Conservation (phyloP, 768 basidiomycete species). For the Dioszegia hungarica region DNA sequence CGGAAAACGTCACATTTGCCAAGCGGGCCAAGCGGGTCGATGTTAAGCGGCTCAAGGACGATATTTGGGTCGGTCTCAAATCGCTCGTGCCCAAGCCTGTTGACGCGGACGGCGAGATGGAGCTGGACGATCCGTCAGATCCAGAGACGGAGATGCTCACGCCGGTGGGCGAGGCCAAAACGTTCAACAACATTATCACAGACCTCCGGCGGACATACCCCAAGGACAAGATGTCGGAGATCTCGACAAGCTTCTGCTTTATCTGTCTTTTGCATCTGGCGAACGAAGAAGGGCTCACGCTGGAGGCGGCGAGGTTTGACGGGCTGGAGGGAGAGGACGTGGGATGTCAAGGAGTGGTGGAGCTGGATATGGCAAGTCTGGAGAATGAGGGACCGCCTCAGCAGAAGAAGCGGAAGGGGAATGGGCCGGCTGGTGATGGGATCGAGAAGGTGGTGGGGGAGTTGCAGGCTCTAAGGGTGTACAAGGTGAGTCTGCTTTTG, state of each 20-base stretch:
- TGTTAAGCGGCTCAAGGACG: slow-evolving; percentile 92
- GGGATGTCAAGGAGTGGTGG: slow-evolving; percentile 34
- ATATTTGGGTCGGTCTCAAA: slow-evolving; percentile 90
- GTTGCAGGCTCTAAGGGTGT: slow-evolving; percentile 44
- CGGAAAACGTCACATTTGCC: slow-evolving; percentile 87
- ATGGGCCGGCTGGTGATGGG: slow-evolving; percentile 18
- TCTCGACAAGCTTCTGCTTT: slow-evolving; percentile 98
- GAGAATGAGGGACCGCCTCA: neutral
- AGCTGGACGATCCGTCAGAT: neutral
- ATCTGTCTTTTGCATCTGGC: slow-evolving; percentile 94
- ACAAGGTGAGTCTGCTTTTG: slow-evolving; percentile 30
- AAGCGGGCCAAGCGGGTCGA: slow-evolving; percentile 95
- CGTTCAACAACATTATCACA: slow-evolving; percentile 63
- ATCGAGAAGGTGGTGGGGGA: slow-evolving; percentile 43
- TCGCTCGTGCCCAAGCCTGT: slow-evolving; percentile 56
- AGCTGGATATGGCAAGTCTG: slow-evolving; percentile 1
- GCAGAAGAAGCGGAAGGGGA: slow-evolving; percentile 7
- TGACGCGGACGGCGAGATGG: slow-evolving; percentile 35
- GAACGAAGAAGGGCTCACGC: slow-evolving; percentile 88
- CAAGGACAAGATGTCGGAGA: slow-evolving; percentile 90
- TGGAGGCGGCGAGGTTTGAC: slow-evolving; percentile 53
- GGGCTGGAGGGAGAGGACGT: slow-evolving; percentile 39
- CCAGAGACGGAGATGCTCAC: neutral
- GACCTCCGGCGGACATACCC: slow-evolving; percentile 79
- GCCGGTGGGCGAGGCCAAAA: slow-evolving; percentile 35